Evolutionary conservation across 148 eudicot genomes (phyloP).

Genomic region (Chenopodium quinoa): DNA sequence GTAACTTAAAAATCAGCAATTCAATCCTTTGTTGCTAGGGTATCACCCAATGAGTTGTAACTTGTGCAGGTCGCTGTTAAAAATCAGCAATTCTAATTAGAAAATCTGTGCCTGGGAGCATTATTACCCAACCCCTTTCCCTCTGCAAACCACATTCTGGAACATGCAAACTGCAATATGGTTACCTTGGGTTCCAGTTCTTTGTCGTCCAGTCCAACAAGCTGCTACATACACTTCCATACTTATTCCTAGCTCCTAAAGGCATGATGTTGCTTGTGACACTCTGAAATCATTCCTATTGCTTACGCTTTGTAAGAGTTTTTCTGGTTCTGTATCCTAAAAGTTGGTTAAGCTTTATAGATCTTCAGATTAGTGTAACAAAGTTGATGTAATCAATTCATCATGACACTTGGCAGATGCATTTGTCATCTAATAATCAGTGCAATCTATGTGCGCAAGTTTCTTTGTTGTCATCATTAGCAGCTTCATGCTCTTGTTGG

Average conservation of each 20-base stretch:
- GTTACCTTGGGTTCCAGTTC: background rate
- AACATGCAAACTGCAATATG: background rate
- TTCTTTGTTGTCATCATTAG: background rate
- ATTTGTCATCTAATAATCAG: background rate
- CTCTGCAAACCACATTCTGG: background rate
- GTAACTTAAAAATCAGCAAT: too few relatives aligned
- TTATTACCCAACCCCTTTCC: background rate
- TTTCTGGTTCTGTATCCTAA: background rate
- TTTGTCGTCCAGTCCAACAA: background rate
- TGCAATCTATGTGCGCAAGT: background rate
- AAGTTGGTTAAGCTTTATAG: background rate
- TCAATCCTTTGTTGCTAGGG: too few relatives aligned
- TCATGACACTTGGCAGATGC: background rate
- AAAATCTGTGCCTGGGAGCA: background rate
- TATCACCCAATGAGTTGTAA: too few relatives aligned
- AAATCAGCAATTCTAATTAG: background rate
- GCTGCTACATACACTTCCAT: background rate
- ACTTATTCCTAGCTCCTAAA: background rate
- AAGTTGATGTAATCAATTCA: background rate
- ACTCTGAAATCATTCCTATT: background rate
- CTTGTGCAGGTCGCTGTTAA: background rate
- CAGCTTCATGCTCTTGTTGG: background rate
- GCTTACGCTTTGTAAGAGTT: background rate
- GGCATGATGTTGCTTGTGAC: background rate
- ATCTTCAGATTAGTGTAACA: background rate